Evolutionary conservation across 306 rosid genomes (phyloP).

Genomic region (Fragaria vesca): DNA sequence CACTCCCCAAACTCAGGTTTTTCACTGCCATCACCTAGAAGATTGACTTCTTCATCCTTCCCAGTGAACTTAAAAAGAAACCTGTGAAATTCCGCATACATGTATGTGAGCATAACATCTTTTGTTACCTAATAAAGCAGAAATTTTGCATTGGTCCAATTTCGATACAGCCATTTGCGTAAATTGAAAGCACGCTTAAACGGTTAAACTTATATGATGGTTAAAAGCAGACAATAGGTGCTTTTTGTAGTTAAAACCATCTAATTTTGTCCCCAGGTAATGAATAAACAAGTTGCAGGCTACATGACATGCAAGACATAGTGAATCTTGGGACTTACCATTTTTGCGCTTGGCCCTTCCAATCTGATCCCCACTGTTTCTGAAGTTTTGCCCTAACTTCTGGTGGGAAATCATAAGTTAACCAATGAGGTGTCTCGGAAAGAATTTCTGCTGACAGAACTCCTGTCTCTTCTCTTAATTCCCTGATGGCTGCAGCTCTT

Average conservation of each 20-base stretch:
- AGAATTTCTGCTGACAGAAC: slow-evolving; percentile 77
- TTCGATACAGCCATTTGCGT: background rate
- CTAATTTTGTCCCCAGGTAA: background rate
- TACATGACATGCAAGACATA: background rate
- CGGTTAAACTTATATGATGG: background rate
- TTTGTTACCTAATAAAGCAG: background rate
- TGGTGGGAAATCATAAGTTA: slow-evolving; percentile 93
- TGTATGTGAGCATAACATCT: background rate
- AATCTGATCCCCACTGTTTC: slow-evolving; percentile 75
- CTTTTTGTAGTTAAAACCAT: slow-evolving; percentile 8
- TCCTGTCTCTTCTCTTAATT: slow-evolving; percentile 87
- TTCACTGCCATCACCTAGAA: slow-evolving; percentile 89
- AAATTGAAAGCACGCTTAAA: background rate
- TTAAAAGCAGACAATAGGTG: background rate
- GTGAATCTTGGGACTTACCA: slow-evolving; percentile 48
- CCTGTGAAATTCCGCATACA: slow-evolving; percentile 36
- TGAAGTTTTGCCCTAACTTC: slow-evolving; percentile 63
- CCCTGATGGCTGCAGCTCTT: slow-evolving; percentile 71
- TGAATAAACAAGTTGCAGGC: slow-evolving; percentile 23
- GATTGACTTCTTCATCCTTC: slow-evolving; percentile 79
- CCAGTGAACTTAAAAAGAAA: slow-evolving; percentile 77
- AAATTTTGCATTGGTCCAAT: background rate
- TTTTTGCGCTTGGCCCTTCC: slow-evolving; percentile 96
- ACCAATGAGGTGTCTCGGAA: slow-evolving; percentile 81
- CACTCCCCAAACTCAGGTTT: slow-evolving; percentile 93